These are phyloP conservation scores for Brassica incana DNA, from an alignment of 345 rosid species.

Conservation along the genomic window DNA sequence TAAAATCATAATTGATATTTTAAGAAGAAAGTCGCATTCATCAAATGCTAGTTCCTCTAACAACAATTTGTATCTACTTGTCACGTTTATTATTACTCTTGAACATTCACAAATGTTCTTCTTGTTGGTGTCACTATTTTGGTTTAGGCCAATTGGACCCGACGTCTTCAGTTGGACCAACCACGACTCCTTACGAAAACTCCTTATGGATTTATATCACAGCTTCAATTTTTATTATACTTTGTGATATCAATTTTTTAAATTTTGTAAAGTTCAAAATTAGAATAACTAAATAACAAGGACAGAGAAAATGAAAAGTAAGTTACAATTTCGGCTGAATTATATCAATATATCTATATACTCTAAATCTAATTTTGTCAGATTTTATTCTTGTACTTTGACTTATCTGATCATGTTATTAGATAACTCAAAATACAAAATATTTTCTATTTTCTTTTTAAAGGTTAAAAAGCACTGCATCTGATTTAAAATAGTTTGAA, in stretches of 20 bases:
- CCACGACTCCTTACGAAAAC: neutral
- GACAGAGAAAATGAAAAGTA: neutral
- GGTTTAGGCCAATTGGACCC: neutral
- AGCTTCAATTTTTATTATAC: neutral
- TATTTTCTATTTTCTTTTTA: neutral
- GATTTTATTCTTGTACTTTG: neutral
- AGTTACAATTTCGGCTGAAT: neutral
- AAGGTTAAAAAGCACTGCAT: neutral
- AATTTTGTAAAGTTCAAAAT: neutral
- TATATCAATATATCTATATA: neutral
- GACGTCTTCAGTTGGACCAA: neutral
- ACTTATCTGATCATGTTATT: neutral
- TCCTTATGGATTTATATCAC: neutral
- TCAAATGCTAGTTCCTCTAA: slow-evolving; percentile 6
- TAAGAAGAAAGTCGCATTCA: neutral
- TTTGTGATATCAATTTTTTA: neutral
- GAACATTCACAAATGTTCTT: neutral
- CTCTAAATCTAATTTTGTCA: neutral
- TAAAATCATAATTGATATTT: neutral
- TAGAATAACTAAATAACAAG: neutral
- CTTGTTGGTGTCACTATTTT: neutral
- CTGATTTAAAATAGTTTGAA: slow-evolving; percentile 21
- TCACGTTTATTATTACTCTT: neutral
- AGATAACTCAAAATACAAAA: neutral
- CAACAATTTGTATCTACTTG: neutral